Base-by-base conservation (phyloP, 2,329 filamentous ascomycete species). In the Fusarium coffeatum region DNA sequence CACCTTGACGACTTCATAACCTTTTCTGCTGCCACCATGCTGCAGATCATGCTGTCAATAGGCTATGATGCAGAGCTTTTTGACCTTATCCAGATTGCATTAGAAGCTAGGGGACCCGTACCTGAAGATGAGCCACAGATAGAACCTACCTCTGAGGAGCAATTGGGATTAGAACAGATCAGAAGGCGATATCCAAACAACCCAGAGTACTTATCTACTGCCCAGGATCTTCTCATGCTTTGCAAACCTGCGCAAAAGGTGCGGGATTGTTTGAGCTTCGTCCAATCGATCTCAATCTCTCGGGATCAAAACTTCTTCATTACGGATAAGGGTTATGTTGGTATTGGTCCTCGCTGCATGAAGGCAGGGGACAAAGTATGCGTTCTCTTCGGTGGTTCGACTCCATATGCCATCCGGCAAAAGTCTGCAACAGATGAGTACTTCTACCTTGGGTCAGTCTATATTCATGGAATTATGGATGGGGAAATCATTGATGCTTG, bases 361-460 rank as follows among this genome's bases (percentile, higher is more conserved):
- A 12, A 37, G 10, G 18, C 34, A n/a, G 34, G 34, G 4, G 34
- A 37, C 18, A 37, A n/a, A 0, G 34, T 12, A 2, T 37, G 34
- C 34, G 0, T 37, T 37, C 18, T 37, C 0, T n/a, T n/a, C 34
- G 34, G 34, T 12, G 34, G 34, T 7, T 7, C 34, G 0, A 37
- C 18, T 11, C 6, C 34, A n/a, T 37, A 37, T 4, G 1, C n/a
- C 2, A 37, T 37, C 3, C 18, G 34, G 0, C 34, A 9, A 7
- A n/a, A 5, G 4, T n/a, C 34, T 0, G 6, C 1, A 7, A 1
- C 18, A 7, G 18, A 37, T 12, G 18, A 37, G 2, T n/a, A n/a
- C 10, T 7, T 37, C 2, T 37, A 11, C 18, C 34, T 37, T n/a
- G 34, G 34, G 5, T 1, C 18, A n/a, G 34, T 6, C 3, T 37